Base-by-base conservation (phyloP, 2,329 filamentous ascomycete species). In the Apiospora arundinis region DNA sequence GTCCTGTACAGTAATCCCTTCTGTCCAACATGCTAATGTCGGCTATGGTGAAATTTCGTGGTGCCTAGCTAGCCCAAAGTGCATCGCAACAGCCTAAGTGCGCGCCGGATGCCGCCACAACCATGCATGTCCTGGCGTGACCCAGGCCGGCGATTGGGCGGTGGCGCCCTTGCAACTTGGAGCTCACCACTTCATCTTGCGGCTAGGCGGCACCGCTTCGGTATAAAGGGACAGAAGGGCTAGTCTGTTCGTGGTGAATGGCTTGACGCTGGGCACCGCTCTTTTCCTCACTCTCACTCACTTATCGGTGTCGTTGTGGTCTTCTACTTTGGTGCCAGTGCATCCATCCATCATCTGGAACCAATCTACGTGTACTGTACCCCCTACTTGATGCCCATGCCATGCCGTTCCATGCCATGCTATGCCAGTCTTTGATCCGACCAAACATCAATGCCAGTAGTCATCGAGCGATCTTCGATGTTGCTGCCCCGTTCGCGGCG, bases 171-270 rank as follows among this genome's bases (percentile, higher is more conserved):
- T 63, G 56, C 56, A n/a, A 18, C 32, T 32, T 63, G 9, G 28
- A 37, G 56, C 32, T 40, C 52, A 37, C 52, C 52, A 60, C 52
- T 60, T 56, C 25, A 32, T 56, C 25, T 32, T 56, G 49, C 49
- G 28, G 52, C 52, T 60, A 60, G 52, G 52, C 28, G 52, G 52
- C 52, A 60, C 52, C 52, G 52, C 52, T 21, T 63, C 56, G 32
- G 56, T 63, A 63, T 63, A 37, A 9, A 40, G 56, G 18, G 6
- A 21, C 18, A 63, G 32, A 32, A 40, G 6, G 32, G 56, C 56
- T 63, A 63, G 56, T 63, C 56, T 40, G 11, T 63, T 63, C 28
- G 56, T 40, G 56, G 56, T 63, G 56, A 63, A 63, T 40, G 56
- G 21, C 32, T 63, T 23, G 56, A 63, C 32, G 18, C 56, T 63